Conservation (phyloP, 768 basidiomycete species). For the Podaxis pistillaris region DNA sequence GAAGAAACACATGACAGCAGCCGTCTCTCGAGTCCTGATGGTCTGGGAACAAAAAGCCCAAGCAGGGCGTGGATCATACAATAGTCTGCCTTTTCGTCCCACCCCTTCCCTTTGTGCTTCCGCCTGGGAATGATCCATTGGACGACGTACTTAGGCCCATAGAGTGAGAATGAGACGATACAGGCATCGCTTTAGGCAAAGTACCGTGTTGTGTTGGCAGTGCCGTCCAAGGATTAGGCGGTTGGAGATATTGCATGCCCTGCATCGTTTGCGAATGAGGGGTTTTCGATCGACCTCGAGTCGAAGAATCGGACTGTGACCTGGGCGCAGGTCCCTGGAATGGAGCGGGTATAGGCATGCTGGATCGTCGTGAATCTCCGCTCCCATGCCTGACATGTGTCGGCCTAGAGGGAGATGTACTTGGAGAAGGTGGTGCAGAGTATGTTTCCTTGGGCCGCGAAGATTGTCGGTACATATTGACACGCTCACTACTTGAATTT, state of each 20-base stretch:
- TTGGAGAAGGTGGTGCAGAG: slow-evolving; percentile 18
- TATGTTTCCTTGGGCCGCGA: slow-evolving; percentile 19
- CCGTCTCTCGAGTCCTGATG: slow-evolving; percentile 1
- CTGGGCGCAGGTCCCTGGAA: slow-evolving; percentile 16
- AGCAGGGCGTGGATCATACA: not conserved
- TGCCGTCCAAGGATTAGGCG: slow-evolving; percentile 42
- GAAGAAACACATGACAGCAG: not conserved
- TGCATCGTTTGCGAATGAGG: slow-evolving; percentile 18
- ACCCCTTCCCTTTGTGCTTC: not conserved
- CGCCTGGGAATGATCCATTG: not conserved
- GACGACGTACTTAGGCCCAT: not conserved
- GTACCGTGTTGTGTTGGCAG: slow-evolving; percentile 34
- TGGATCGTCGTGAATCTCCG: slow-evolving; percentile 26
- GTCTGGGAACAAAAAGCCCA: not conserved
- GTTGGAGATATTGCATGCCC: slow-evolving; percentile 24
- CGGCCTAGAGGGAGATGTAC: slow-evolving; percentile 15
- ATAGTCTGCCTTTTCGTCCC: slow-evolving; percentile 4
- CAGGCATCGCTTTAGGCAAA: slow-evolving; percentile 27
- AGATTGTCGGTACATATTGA: slow-evolving; percentile 19
- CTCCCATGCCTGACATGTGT: slow-evolving; percentile 22
- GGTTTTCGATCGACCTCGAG: slow-evolving; percentile 26
- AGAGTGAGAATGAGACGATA: slow-evolving; percentile 17
- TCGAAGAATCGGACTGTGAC: slow-evolving; percentile 21
- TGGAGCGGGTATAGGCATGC: slow-evolving; percentile 17
- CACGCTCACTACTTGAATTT: slow-evolving; percentile 32